Evolutionary conservation across 73 alveolate species (phyloP), one percentile per base, ranked within the genome.

Genomic region (Paramecium caudatum): DNA sequence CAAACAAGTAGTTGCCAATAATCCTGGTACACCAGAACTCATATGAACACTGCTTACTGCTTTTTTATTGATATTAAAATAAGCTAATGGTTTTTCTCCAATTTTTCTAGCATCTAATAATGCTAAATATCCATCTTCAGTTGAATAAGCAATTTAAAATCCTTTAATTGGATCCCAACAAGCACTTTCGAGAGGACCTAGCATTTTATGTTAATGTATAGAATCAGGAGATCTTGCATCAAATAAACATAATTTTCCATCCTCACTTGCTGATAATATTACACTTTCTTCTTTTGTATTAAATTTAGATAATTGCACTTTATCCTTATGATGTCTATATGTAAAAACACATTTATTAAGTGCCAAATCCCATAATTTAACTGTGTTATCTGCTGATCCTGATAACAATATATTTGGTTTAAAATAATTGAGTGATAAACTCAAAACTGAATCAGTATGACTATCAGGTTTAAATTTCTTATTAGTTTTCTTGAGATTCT

Each of bases 361-460:
- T n/a, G 70, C 94, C 49, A 98, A 84, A 91, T 98, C 99, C 99
- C 99, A 98, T 8, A 98, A 82, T 91, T 96, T 96, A 33, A 96
- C 97, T 16, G 97, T 95, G 62, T 91, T 88, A 92, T 98, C 99
- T 1, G 99, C 99, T 5, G 99, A 95, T 27, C 99, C 98, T 21
- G 99, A 97, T 19, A 99, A 99, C 33, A 98, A 91, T 36, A 90
- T 82, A 87, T 98, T 97, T 6, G 95, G 86, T 82, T 97, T 91
- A 30, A 91, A 82, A 12, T 55, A 30, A 43, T 61, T 86, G 17
- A 61, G 36, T 2, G 61, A 46, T 74, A 84, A 61, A 27, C 45
- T 61, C 95, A 98, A 91, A 15, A 97, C 99, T 30, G 99, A 98
- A 91, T 97, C 99, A 7, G 97, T 91, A 91, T 98, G 99, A 90